These are phyloP conservation scores for Suhomyces ambrosiae DNA, from an alignment of 1,139 yeast genomes.

Conservation along the genomic window DNA sequence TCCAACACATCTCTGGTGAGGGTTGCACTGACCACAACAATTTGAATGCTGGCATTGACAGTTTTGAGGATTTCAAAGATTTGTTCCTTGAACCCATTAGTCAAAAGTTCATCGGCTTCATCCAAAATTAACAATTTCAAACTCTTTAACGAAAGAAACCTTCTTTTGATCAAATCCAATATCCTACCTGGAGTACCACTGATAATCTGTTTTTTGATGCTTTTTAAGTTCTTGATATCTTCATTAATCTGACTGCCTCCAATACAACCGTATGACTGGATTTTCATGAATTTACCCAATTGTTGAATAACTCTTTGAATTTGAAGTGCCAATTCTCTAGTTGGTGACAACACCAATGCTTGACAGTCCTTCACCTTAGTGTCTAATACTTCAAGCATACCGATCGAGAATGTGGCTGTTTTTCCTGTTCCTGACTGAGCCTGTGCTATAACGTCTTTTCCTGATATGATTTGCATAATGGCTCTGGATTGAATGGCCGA, in stretches of 20 bases:
- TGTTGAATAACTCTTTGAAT: slow-evolving; percentile 83
- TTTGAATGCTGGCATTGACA: slow-evolving; percentile 82
- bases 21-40: slow-evolving; percentile 94
- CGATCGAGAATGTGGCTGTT: slow-evolving; percentile 94
- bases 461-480: slow-evolving; percentile 86
- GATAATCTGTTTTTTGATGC: slow-evolving; percentile 82
- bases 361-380: slow-evolving; percentile 67
- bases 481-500: slow-evolving; percentile 96
- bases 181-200: slow-evolving; percentile 98
- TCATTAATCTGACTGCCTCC: slow-evolving; percentile 89
- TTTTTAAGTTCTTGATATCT: slow-evolving; percentile 66
- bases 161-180: slow-evolving; percentile 80
- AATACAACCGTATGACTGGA: slow-evolving; percentile 86
- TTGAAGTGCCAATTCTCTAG: slow-evolving; percentile 90
- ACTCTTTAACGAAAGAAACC: slow-evolving; percentile 64
- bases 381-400: slow-evolving; percentile 82
- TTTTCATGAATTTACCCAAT: slow-evolving; percentile 82
- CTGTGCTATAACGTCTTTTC: slow-evolving; percentile 92
- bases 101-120: slow-evolving; percentile 91
- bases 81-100: slow-evolving; percentile 91
- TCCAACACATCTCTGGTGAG: slow-evolving; percentile 82
- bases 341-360: slow-evolving; percentile 90
- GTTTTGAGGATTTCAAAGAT: slow-evolving; percentile 84
- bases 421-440: slow-evolving; percentile 99
- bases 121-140: slow-evolving; percentile 84